Base-by-base conservation (phyloP, 345 rosid genomes). In the Populus ilicifolia region DNA sequence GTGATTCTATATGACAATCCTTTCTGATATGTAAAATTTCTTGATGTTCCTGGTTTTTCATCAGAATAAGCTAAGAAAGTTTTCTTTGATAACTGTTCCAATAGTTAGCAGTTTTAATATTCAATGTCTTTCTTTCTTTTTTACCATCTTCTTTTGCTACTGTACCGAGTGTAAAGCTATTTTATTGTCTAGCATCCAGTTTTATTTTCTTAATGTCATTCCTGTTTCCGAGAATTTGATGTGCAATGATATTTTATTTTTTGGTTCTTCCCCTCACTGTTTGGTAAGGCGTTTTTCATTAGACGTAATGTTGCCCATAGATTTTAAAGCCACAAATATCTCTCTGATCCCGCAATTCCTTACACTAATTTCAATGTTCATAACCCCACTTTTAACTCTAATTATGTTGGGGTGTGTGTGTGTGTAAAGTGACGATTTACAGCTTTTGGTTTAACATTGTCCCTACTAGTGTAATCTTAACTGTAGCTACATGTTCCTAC, bases 371-470 rank as follows among this genome's bases (percentile, higher is more conserved):
- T 5, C 59, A 17, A 30, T 65, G 27, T 14, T 75, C 65, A 63
- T 25, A 18, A 25, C 36, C 70, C n/a, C 46, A 54, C 43, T 63
- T 78, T 39, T 67, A 52, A 78, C 77, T 75, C 71, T 43, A 65
- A 67, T 56, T 27, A 70, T 63, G 76, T 29, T 78, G 74, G 66
- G 79, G 35, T 3, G 41, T 78, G 71, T 68, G 59, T 78, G 41
- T 41, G 48, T 78, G 71, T 68, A 54, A 64, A 72, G 76, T 82
- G 74, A 69, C 48, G 25, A 63, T 54, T 50, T 75, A 36, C 43
- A 63, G 77, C 77, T 61, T 74, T 67, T 75, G 80, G 75, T 70
- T 76, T 73, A 50, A 70, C 77, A 43, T 71, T 80, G 59, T 72
- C 68, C 25, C 46, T 70, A 73, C 78, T 72, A 68, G 21, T 80